Percentiles rank a stretch among this genome's conserved stretches.
phyloP scores from a whole-genome alignment of 2,329 filamentous ascomycete genomes.

The Hypoxylon sp. region DNA sequence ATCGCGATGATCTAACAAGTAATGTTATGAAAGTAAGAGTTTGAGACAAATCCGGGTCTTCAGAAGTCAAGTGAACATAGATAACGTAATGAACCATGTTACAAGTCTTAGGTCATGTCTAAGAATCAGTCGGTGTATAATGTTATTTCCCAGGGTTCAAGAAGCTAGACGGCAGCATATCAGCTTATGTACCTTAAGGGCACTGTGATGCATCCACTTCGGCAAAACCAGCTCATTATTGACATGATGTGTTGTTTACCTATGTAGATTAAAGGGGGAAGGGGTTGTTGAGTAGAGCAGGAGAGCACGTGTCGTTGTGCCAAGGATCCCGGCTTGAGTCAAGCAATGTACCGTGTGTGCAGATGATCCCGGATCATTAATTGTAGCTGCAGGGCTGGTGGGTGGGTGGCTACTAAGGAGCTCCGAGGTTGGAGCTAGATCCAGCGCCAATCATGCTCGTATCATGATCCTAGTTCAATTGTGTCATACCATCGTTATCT shows the following conservation, averaged over 20 bases:
- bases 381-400: conserved; percentile 37
- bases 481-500: conserved; percentile 46
- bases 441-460: conserved; percentile 35
- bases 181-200: not conserved
- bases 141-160: not conserved
- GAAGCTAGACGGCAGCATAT: not conserved
- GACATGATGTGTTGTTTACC: conserved; percentile 23
- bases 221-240: conserved; percentile 10
- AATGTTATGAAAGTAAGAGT: conserved; percentile 10
- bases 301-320: conserved; percentile 41
- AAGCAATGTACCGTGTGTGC: conserved; percentile 17
- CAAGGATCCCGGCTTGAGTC: conserved; percentile 36
- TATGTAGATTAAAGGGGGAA: conserved; percentile 13
- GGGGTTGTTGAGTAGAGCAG: conserved; percentile 31
- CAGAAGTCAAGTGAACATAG: conserved; percentile 32
- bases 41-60: conserved; percentile 12
- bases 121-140: conserved; percentile 14
- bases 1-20: conserved; percentile 2
- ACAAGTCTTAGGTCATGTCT: conserved; percentile 7
- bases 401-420: conserved; percentile 32
- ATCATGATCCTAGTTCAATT: conserved; percentile 40
- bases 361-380: conserved; percentile 35
- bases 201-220: conserved; percentile 11
- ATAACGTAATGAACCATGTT: not conserved
- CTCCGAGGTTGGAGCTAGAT: conserved; percentile 21